A percentile compares a stretch with the other conserved stretches of the same genome.
Conservation (phyloP, 2,329 filamentous ascomycete species). For the Aspergillus sp. region DNA sequence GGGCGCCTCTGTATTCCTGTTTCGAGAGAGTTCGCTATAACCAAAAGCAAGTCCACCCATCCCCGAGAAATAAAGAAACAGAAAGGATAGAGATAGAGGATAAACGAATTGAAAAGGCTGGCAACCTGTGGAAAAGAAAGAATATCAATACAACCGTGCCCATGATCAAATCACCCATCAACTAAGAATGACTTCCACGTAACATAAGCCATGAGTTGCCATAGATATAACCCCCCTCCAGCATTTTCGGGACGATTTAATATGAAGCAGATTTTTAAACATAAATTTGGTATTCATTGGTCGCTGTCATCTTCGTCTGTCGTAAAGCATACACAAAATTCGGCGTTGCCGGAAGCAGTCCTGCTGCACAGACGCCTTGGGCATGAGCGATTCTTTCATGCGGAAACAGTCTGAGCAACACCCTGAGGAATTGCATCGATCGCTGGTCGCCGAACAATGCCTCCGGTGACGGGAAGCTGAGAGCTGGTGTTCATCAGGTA, state of each 20-base stretch:
- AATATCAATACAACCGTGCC: not conserved
- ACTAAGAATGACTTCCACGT: not conserved
- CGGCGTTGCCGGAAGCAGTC: conserved; percentile 11
- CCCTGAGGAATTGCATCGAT: conserved; percentile 42
- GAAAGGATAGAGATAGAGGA: not conserved
- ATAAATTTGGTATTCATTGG: conserved; percentile 12
- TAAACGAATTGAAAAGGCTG: not conserved
- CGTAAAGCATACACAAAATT: conserved; percentile 11
- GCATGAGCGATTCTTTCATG: conserved; percentile 19
- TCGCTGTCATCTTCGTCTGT: conserved; percentile 12
- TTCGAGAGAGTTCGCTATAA: conserved; percentile 12
- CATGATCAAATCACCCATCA: not conserved
- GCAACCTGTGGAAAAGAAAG: not conserved
- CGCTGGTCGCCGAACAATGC: conserved; percentile 80
- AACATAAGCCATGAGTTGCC: conserved; percentile 7
- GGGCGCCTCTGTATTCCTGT: conserved; percentile 19
- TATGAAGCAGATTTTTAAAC: conserved; percentile 6
- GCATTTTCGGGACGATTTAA: not conserved
- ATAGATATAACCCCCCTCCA: conserved; percentile 3
- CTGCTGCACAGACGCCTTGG: conserved; percentile 3
- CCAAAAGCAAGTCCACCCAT: conserved; percentile 9
- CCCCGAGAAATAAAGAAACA: conserved; percentile 7
- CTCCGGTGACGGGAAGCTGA: conserved; percentile 83
- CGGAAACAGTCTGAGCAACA: conserved; percentile 28
- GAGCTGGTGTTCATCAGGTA: conserved; percentile 76